Evolutionary conservation across 805 yeast genomes (phyloP), one percentile per base, ranked within the genome.

Genomic region (Myxozyma mucilagina): DNA sequence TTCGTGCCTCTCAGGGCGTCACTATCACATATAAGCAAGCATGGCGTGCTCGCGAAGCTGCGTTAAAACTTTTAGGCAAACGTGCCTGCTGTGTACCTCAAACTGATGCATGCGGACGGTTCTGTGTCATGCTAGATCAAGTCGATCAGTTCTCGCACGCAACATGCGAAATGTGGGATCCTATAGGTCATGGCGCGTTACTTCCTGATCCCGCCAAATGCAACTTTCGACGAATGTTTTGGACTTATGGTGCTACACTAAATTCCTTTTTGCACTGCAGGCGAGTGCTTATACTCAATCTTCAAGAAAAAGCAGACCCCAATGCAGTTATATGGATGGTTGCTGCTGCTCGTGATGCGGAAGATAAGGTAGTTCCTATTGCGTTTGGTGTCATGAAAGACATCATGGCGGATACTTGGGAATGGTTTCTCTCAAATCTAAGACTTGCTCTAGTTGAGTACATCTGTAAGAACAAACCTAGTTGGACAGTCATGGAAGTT

Each of bases 1-100:
- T 60, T 43, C 59, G 48, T 18, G 3, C 44, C 10, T 24, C 36
- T 4, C 54, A 60, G 47, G 39, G 49, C 47, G 49, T 57, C 32
- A 38, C 55, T 10, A 32, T 60, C 41, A 43, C 64, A 10, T 60
- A 60, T 53, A 60, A 60, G 61, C 64, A 60, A 50, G 64, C 64
- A 11, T 60, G 64, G 64, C 61, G 64, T 13, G 64, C 64, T 14
- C 64, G 64, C 20, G 61, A 57, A 42, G 47, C 47, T 18, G 64
- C 61, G 2, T 34, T 47, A 6, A 45, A 31, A 16, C 44, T 60
- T 14, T 43, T 60, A 31, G 18, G 35, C 49, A 24, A 38, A 3
- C 61, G 61, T 18, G 53, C 61, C 6, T 6, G 47, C 29, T 57
- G 61, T 51, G 44, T 32, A 13, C 20, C 39, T 11, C 38, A 52